Evolutionary conservation across 495 filamentous ascomycete species (phyloP), one percentile per base, ranked within the genome.

Genomic region (Aspergillus coremiiformis): DNA sequence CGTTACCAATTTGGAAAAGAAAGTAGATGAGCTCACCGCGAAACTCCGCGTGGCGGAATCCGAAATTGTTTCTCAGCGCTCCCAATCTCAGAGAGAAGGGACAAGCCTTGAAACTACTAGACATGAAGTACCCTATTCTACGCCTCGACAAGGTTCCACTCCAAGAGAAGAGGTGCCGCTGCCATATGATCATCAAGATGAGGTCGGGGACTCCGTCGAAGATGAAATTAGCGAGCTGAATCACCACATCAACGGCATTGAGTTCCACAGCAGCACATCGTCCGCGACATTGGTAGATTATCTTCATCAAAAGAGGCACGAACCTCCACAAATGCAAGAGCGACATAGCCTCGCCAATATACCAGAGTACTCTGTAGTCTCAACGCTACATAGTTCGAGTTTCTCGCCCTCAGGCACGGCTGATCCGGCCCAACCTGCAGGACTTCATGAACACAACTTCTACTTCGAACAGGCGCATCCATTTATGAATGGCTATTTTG

Each of bases 401-500:
- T 73, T 73, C 45, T 68, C 68, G 6, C 67, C 68, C 15, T 58
- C 62, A 11, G 59, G 49, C 46, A 47, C 61, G 32, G 54, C 59
- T 11, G 64, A 59, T 10, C 51, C 66, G 26, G 61, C 52, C 8
- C 64, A 66, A 33, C 50, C 53, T 5, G 51, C 53, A 8, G 51
- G 58, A 19, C 54, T 70, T 24, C 62, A 62, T 9, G 59, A 65
- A 14, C 61, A 66, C 4, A 71, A 70, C 24, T 73, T 67, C 42
- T 71, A 73, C 39, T 70, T 73, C 22, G 68, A 70, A 9, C 64
- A 70, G 20, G 70, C 70, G 1, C 67, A 73, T 55, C 51, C 66
- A 1, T 73, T 73, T 29, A 73, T 73, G 59, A 70, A 66, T 55
- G 70, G 68, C 5, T 73, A 73, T 54, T 73, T 73, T 42, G 66